These are phyloP conservation scores for Rhizopogon vinicolor DNA, from an alignment of 768 basidiomycete species.

Conservation along the genomic window DNA sequence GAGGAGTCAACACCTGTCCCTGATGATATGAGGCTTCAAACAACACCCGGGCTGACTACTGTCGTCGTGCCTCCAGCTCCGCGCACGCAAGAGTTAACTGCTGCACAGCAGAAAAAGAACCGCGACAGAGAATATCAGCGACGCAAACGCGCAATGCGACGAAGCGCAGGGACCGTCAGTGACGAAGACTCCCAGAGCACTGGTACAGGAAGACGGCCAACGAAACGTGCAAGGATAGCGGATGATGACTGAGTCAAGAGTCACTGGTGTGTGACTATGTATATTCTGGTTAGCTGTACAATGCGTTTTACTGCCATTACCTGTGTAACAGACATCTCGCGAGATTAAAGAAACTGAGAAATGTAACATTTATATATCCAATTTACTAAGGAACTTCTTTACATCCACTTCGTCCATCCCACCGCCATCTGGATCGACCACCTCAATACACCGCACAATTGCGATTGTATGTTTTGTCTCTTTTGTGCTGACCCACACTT, in stretches of 20 bases:
- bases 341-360: not conserved
- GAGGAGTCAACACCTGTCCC: conserved; percentile 57
- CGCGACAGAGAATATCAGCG: conserved; percentile 82
- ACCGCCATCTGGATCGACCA: conserved; percentile 70
- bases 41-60: conserved; percentile 72
- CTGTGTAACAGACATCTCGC: not conserved
- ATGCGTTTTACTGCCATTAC: not conserved
- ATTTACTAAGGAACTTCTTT: conserved; percentile 45
- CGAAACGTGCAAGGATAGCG: conserved; percentile 61
- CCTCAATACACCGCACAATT: conserved; percentile 74
- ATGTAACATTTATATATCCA: conserved; percentile 32
- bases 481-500: conserved; percentile 83
- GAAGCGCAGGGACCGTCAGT: conserved; percentile 64
- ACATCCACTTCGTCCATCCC: conserved; percentile 52
- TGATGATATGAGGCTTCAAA: conserved; percentile 62
- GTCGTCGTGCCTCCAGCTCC: conserved; percentile 75
- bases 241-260: conserved; percentile 52
- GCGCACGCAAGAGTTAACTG: conserved; percentile 58
- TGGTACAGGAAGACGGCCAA: conserved; percentile 52
- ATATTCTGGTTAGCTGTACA: conserved; percentile 6
- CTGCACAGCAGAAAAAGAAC: conserved; percentile 71
- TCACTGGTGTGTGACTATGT: not conserved
- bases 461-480: conserved; percentile 73
- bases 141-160: conserved; percentile 62
- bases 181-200: conserved; percentile 58